Base-by-base conservation (phyloP, 129 eudicot species). In the Artemisia annua region DNA sequence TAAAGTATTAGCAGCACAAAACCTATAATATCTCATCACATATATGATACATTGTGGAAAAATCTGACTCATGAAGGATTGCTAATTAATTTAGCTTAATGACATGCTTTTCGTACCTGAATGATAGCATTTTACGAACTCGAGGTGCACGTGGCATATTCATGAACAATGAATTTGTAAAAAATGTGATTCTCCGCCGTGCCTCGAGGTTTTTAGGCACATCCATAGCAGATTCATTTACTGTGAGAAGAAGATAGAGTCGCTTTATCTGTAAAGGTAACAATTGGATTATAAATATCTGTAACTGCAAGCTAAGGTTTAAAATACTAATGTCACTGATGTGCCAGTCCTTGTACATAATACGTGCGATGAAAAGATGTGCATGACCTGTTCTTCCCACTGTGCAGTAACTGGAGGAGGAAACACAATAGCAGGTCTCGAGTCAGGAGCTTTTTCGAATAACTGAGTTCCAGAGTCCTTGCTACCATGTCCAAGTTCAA, bases 71-170 rank as follows among this genome's bases (percentile, higher is more conserved):
- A 59, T 52, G 48, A 70, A 61, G 12, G 52, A 71, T 78, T 22
- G 63, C 48, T 15, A 43, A 71, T 15, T 35, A 56, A 55, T 5
- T 30, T 56, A 53, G 46, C 22, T 76, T 46, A 49, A 67, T 28
- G 65, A 18, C 18, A 56, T n/a, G 70, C 51, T 48, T 56, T 51
- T n/a, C 58, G 26, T 55, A 95, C 99, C 97, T 90, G 88, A 95
- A 95, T 24, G 99, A 90, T 59, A 91, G 85, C 99, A 95, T 95
- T 80, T 91, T 91, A 55, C 97, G 96, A 17, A 90, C 99, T 78
- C 81, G 89, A 62, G 99, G 99, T 66, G 99, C 99, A 53, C 91
- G 91, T 78, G 99, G 99, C 99, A 95, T 95, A 74, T 91, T 85
- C 99, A 91, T 95, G 80, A 95, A 95, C 69, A 95, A 78, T 35